phyloP scores from a whole-genome alignment of 2,329 filamentous ascomycete genomes.

The Teratosphaeria viscida region DNA sequence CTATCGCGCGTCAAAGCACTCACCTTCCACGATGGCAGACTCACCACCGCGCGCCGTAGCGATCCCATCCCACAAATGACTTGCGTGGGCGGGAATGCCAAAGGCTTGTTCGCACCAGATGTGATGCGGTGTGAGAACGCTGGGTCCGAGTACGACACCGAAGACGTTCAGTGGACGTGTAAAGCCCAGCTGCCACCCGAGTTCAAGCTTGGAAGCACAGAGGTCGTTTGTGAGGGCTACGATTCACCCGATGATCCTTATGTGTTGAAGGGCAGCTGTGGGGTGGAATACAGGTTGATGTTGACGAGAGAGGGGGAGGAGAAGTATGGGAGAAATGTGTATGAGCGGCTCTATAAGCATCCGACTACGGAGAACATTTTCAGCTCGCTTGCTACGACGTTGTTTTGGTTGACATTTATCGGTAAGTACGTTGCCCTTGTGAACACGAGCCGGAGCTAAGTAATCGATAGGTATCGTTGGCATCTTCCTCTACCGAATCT shows the following conservation, averaged over 20 bases:
- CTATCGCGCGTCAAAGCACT: conserved; percentile 63
- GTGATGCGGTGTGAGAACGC: conserved; percentile 84
- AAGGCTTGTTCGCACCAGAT: conserved; percentile 60
- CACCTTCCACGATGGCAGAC: conserved; percentile 58
- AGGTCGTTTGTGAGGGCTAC: conserved; percentile 91
- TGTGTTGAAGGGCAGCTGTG: conserved; percentile 85
- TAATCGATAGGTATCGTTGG: conserved; percentile 15
- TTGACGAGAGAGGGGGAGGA: conserved; percentile 68
- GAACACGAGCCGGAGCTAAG: not conserved
- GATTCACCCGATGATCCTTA: conserved; percentile 64
- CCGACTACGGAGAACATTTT: conserved; percentile 8
- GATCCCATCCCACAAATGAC: conserved; percentile 60
- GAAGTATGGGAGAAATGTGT: conserved; percentile 46
- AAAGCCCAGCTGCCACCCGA: conserved; percentile 52
- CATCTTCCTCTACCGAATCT: conserved; percentile 23
- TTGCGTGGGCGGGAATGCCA: conserved; percentile 56
- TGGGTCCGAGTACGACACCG: conserved; percentile 64
- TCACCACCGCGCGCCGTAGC: conserved; percentile 68
- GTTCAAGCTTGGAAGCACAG: conserved; percentile 70
- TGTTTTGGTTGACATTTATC: conserved; percentile 56
- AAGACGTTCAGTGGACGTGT: conserved; percentile 90
- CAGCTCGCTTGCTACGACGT: conserved; percentile 19
- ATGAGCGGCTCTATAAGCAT: conserved; percentile 3
- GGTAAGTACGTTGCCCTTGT: conserved; percentile 15
- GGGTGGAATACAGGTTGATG: conserved; percentile 74